A percentile compares a stretch with the other conserved stretches of the same genome.
These are phyloP conservation scores for Chrysoporthe puriensis DNA, from an alignment of 2,329 filamentous ascomycete genomes.

Conservation along the genomic window DNA sequence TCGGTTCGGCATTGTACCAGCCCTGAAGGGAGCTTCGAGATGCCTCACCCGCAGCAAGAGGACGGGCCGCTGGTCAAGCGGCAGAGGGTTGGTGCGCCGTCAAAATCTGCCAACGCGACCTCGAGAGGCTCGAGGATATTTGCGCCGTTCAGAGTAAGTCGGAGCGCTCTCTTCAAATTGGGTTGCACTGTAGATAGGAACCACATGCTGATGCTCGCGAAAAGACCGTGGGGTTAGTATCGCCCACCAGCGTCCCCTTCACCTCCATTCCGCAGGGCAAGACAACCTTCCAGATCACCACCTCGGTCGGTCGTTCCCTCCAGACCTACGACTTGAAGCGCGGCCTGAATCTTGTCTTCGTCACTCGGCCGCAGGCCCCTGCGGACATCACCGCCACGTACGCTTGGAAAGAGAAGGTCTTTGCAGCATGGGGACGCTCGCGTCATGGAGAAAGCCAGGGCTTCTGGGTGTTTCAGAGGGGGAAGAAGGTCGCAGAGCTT, in stretches of 20 bases:
- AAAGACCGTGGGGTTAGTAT: conserved; percentile 96
- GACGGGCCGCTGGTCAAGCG: conserved; percentile 74
- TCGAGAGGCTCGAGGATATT: conserved; percentile 77
- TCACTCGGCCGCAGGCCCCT: conserved; percentile 89
- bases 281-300: conserved; percentile 96
- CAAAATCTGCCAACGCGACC: conserved; percentile 42
- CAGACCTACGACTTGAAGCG: conserved; percentile 95
- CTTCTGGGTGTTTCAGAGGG: conserved; percentile 90
- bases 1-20: not conserved
- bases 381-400: conserved; percentile 81
- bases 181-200: not conserved
- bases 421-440: conserved; percentile 84
- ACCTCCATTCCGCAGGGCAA: conserved; percentile 87
- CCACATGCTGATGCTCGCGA: conserved; percentile 12
- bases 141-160: conserved; percentile 83
- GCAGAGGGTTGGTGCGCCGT: conserved; percentile 63
- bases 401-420: conserved; percentile 84
- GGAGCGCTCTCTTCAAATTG: not conserved
- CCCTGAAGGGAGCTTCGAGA: conserved; percentile 37
- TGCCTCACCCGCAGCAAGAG: conserved; percentile 59
- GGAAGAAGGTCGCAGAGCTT: conserved; percentile 80
- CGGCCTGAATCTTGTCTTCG: conserved; percentile 89
- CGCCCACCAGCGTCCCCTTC: conserved; percentile 87
- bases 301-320: conserved; percentile 84
- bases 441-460: conserved; percentile 61